phyloP scores from a whole-genome alignment of 805 yeast species.

The Lipomyces kockii region DNA sequence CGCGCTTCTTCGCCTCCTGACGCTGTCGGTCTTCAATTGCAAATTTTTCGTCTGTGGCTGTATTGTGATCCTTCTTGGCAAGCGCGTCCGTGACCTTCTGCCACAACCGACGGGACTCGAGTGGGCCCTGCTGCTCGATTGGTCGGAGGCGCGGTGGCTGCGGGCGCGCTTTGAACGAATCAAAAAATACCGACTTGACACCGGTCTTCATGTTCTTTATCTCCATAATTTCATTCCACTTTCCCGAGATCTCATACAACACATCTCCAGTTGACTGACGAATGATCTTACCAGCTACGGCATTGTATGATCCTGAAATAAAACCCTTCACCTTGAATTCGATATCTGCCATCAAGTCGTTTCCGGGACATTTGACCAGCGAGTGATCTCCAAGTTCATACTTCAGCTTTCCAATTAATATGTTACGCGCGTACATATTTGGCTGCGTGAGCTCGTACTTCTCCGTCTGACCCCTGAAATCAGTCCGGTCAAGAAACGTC shows the following conservation, averaged over 20 bases:
- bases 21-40: constrained; percentile 89
- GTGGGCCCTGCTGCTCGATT: constrained; percentile 73
- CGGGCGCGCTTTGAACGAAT: constrained; percentile 60
- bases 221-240: constrained; percentile 89
- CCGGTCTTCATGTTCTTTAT: constrained; percentile 60
- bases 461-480: constrained; percentile 58
- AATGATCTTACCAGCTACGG: constrained; percentile 75
- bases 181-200: constrained; percentile 59
- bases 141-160: constrained; percentile 75
- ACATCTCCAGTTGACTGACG: constrained; percentile 56
- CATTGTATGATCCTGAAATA: constrained; percentile 89
- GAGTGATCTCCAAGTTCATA: constrained; percentile 93
- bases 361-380: constrained; percentile 65
- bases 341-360: constrained; percentile 71
- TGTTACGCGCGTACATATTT: constrained; percentile 92
- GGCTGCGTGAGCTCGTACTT: constrained; percentile 89
- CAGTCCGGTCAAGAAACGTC: constrained; percentile 63
- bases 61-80: constrained; percentile 74
- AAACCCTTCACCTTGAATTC: constrained; percentile 96
- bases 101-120: constrained; percentile 87
- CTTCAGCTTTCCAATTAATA: constrained; percentile 85
- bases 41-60: constrained; percentile 87
- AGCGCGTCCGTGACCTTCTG: constrained; percentile 77
- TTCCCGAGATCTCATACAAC: constrained; percentile 75
- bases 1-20: constrained; percentile 67